Evolutionary conservation across 106 monocot genomes (phyloP).

Genomic region (Acorus gramineus): DNA sequence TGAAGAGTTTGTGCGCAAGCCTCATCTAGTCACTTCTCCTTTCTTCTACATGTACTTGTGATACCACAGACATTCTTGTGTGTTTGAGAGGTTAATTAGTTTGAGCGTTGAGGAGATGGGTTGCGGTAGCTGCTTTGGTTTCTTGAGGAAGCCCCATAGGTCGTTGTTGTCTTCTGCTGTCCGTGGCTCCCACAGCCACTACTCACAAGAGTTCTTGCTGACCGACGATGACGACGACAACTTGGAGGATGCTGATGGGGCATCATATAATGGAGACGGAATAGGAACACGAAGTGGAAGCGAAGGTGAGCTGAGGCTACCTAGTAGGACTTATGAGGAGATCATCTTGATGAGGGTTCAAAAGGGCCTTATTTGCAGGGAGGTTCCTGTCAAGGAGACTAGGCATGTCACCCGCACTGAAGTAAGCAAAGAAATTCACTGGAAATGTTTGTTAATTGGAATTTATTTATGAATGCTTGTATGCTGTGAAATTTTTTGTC

Average conservation of each 20-base stretch:
- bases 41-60: no score
- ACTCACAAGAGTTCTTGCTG: slow-evolving; percentile 21
- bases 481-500: no score
- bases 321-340: slow-evolving; percentile 24
- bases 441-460: neutral
- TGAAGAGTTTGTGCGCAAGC: no score
- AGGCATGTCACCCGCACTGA: slow-evolving; percentile 21
- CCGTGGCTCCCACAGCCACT: slow-evolving; percentile 8
- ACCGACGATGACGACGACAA: slow-evolving; percentile 1
- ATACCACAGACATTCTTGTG: no score
- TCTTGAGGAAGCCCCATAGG: slow-evolving; percentile 44
- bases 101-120: slow-evolving; percentile 20
- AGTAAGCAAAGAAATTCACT: slow-evolving; percentile 15
- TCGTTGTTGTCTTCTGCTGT: slow-evolving; percentile 7
- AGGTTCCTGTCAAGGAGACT: slow-evolving; percentile 80
- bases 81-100: no score
- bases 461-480: neutral
- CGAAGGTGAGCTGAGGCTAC: neutral
- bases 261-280: slow-evolving; percentile 23
- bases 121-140: slow-evolving; percentile 74
- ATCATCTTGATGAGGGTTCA: slow-evolving; percentile 29
- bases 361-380: slow-evolving; percentile 50
- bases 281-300: neutral
- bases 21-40: no score
- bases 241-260: slow-evolving; percentile 18